Evolutionary conservation across 179 eudicot species (phyloP).

Genomic region (Drosera spatulata): DNA sequence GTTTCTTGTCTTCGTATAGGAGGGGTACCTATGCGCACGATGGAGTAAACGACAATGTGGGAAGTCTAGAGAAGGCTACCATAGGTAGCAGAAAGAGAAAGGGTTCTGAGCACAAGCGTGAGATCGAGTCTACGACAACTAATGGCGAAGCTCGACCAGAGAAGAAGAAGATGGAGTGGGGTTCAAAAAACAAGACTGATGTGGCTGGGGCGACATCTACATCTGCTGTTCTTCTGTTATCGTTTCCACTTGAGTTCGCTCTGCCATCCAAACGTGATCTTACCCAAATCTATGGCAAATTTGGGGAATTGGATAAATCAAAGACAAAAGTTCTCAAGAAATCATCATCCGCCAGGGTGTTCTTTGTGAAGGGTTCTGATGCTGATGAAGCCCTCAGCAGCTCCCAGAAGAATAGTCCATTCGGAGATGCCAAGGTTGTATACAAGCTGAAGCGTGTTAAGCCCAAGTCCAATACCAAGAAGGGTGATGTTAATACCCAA

Average conservation of each 20-base stretch:
- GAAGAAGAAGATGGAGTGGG: conserved; percentile 5
- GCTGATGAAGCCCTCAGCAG: conserved; percentile 6
- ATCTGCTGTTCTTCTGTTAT: conserved; percentile 12
- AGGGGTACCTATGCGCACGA: conserved; percentile 20
- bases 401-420: conserved; percentile 4
- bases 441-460: conserved; percentile 4
- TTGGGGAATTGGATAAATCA: conserved; percentile 13
- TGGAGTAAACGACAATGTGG: conserved; percentile 22
- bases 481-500: background rate
- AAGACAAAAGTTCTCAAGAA: conserved; percentile 2
- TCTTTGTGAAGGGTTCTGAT: conserved; percentile 5
- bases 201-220: conserved; percentile 11
- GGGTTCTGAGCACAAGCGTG: conserved; percentile 4
- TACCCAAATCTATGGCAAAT: conserved; percentile 1
- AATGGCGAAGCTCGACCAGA: conserved; percentile 3
- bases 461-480: background rate
- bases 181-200: conserved; percentile 8
- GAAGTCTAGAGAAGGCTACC: conserved; percentile 2
- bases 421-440: conserved; percentile 6
- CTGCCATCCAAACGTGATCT: conserved; percentile 15
- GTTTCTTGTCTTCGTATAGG: conserved; percentile 38
- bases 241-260: conserved; percentile 8
- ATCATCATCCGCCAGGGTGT: conserved; percentile 4
- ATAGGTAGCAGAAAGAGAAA: conserved; percentile 15
- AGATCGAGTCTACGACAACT: conserved; percentile 6